Evolutionary conservation across 441 rosid genomes (phyloP).

Genomic region (Brassica hybrid): DNA sequence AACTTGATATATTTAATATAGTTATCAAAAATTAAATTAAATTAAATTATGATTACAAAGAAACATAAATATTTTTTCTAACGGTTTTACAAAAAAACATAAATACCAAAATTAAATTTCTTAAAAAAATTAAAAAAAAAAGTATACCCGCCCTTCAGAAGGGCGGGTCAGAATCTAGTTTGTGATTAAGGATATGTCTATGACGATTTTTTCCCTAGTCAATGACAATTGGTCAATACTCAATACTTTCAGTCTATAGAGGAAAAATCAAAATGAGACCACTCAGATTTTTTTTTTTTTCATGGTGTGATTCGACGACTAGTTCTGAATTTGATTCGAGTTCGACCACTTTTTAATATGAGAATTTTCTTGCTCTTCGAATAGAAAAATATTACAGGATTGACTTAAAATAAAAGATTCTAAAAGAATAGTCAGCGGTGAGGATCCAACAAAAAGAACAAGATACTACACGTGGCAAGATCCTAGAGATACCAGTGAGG

Average conservation of each 20-base stretch:
- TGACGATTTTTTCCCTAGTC: background rate
- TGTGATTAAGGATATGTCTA: no score
- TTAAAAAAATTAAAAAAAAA: no score
- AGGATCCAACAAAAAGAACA: slow-evolving; percentile 13
- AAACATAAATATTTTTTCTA: no score
- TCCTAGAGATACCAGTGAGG: slow-evolving; percentile 21
- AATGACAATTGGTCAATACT: slow-evolving; percentile 10
- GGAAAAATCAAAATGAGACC: background rate
- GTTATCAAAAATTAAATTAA: no score
- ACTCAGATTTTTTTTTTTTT: background rate
- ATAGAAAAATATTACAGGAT: background rate
- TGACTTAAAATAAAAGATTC: background rate
- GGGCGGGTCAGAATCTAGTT: no score
- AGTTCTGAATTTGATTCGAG: background rate
- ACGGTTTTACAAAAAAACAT: no score
- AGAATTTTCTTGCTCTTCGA: background rate
- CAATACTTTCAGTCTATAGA: no score
- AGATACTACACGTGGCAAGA: slow-evolving; percentile 42
- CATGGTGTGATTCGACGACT: slow-evolving; percentile 26
- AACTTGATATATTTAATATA: no score
- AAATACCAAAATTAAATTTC: no score
- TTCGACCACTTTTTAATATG: background rate
- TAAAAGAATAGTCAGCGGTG: background rate
- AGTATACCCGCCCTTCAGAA: no score
- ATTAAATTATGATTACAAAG: no score